Evolutionary conservation across 2,329 filamentous ascomycete species (phyloP), one percentile per base, ranked within the genome.

Genomic region (Grosmannia huntii): DNA sequence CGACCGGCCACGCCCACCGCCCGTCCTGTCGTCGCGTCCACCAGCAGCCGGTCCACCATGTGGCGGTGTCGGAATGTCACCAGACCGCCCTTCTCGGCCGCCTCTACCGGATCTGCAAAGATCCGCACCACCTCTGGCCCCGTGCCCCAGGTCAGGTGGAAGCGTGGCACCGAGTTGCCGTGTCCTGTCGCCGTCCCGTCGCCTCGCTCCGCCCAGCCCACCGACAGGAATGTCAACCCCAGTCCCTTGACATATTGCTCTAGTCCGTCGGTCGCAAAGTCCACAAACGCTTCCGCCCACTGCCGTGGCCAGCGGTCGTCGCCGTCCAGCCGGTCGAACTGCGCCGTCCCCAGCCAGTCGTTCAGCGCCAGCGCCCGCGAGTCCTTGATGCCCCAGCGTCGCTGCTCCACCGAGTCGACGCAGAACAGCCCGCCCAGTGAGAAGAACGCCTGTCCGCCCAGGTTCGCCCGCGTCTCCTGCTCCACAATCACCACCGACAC

Each of bases 391-490:
- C 81, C 81, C 67, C 78, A 71, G 57, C 77, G 75, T 4, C 81
- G 76, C 70, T 84, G 81, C 61, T 77, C 72, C 10, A 74, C 65
- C 10, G 79, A 82, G 69, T 84, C 67, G 58, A 84, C 81, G 68
- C 77, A 73, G 69, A 84, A 84, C 28, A 84, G 66, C 41, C 81
- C 81, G 38, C 81, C 82, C 1, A 84, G 75, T 4, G 81, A 84
- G 80, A 81, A 84, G 66, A 83, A 84, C 7, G 81, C 81, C 67
- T 84, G 81, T 2, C 81, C 81, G 60, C 82, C 82, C 11, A 84
- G 71, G 63, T 75, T 83, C 61, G 73, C 68, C 33, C 71, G 73
- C 59, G 77, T 79, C 65, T 84, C 81, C 65, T 84, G 81, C 68
- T 84, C 82, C 55, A 84, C 56, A 49, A 83, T 68, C 54, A 83